Base-by-base conservation (phyloP, 2,329 filamentous ascomycete species). In the Penicillium sp. region DNA sequence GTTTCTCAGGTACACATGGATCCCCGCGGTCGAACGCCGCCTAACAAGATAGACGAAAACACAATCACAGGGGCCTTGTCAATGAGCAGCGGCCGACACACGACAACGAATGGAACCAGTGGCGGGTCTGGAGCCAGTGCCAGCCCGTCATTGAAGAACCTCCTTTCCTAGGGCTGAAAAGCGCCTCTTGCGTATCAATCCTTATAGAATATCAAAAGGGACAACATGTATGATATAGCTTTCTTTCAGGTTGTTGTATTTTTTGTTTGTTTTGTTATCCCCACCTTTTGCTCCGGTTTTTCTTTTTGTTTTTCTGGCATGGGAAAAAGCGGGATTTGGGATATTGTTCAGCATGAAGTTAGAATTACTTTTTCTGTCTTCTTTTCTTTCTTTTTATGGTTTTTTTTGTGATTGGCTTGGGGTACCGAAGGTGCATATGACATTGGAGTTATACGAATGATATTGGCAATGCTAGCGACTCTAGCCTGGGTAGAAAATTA, bases 81-180 rank as follows among this genome's bases (percentile, higher is more conserved):
- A 17, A 63, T 70, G 19, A 74, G 67, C 62, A 70, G 68, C 30
- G 66, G 69, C 47, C 69, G 76, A 45, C 70, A 73, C 48, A 52
- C 67, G 0, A 69, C 65, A 9, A 67, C 68, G 48, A 74, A 73
- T 52, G 73, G 70, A 19, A 69, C 71, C 19, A 69, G 65, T 53
- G 64, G 66, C 3, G 72, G 71, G 35, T 76, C 77, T 55, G 90
- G 90, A n/a, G 90, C 90, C 4, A 93, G 91, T 70, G 90, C 90
- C 17, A 93, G 88, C 71, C 90, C 91, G 11, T 92, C 90, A 9
- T 75, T 93, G 64, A 86, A 88, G 69, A 93, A 93, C 70, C 76
- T 93, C 53, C 82, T 93, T 58, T 90, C 87, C 52, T 92, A 77
- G 79, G 46, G 54, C 21, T 31, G 23, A 41, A 31, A 31, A 45